Evolutionary conservation across 106 monocot genomes (phyloP), one percentile per base, ranked within the genome.

Genomic region (Allium sativum): DNA sequence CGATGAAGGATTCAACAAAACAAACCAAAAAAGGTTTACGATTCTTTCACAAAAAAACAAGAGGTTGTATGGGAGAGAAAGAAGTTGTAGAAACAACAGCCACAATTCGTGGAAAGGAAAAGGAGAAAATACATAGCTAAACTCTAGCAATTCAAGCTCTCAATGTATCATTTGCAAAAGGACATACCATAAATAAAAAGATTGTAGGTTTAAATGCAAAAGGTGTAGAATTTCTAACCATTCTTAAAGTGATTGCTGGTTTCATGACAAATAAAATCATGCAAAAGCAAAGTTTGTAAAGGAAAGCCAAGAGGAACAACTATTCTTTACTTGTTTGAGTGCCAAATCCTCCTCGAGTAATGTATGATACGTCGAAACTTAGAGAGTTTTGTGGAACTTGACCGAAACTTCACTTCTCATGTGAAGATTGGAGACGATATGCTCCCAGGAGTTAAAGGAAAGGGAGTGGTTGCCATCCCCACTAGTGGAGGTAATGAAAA

Each of bases 131-230:
- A 7, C 8, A 40, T 40, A 58, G 18, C 12, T 10, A 14, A n/a
- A n/a, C n/a, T n/a, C n/a, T n/a, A n/a, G 40, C 12, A 58, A 40
- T 10, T 8, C 31, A 40, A 58, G 40, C 58, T 40, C 31, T 1
- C 22, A 58, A 40, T 58, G 12, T 5, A 3, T 9, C 22, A 40
- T 58, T 58, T 58, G 22, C 4, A 40, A 40, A 4, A 58, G 11
- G 12, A 7, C 12, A 40, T 12, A 8, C 1, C 12, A 40, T 13
- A 22, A 31, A 7, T 10, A 10, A 40, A 7, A 58, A 40, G 10
- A 58, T 40, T 58, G 58, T 58, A 58, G 9, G 41, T 22, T 58
- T 58, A 58, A 58, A 58, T 58, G 22, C 58, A 40, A 40, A 58
- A 58, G 41, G 10, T 7, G 13, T 4, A n/a, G n/a, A n/a, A n/a